A percentile compares a stretch with the other conserved stretches of the same genome.
Conservation (phyloP, 139 green algal genomes). For the Closterium sp. region DNA sequence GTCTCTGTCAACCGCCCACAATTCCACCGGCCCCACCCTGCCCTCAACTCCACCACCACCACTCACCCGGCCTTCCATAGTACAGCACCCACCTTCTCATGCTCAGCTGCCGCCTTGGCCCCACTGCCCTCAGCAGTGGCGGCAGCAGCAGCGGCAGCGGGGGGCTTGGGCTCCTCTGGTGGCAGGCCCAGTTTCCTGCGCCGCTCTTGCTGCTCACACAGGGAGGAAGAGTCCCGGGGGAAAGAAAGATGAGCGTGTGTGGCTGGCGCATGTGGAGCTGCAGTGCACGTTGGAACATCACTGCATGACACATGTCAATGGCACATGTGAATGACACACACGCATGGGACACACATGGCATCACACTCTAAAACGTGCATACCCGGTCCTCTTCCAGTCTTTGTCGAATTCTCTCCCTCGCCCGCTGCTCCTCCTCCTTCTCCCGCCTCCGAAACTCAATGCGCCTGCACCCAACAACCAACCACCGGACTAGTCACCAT, state of each 20-base stretch:
- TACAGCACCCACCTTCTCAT: background rate
- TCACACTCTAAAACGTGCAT: background rate
- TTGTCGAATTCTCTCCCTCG: conserved; percentile 64
- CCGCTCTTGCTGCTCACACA: conserved; percentile 54
- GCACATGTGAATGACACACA: too few relatives aligned
- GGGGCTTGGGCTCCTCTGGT: conserved; percentile 58
- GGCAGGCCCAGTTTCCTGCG: conserved; percentile 81
- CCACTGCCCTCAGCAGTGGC: background rate
- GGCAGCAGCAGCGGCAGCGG: conserved; percentile 1
- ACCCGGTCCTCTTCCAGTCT: conserved; percentile 87
- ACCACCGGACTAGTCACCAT: background rate
- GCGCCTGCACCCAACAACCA: conserved; percentile 6
- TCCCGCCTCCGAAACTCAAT: conserved; percentile 55
- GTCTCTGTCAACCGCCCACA: background rate
- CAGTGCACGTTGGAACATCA: background rate
- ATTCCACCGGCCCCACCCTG: background rate
- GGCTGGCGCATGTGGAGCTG: background rate
- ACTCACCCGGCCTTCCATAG: background rate
- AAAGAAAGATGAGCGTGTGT: background rate
- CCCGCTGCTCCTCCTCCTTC: conserved; percentile 74
- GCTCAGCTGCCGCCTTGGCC: background rate
- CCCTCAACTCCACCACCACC: background rate
- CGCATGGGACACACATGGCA: background rate
- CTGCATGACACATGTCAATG: background rate
- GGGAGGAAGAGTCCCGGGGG: too few relatives aligned